phyloP scores from a whole-genome alignment of 345 rosid species.

The Eutrema japonicum region DNA sequence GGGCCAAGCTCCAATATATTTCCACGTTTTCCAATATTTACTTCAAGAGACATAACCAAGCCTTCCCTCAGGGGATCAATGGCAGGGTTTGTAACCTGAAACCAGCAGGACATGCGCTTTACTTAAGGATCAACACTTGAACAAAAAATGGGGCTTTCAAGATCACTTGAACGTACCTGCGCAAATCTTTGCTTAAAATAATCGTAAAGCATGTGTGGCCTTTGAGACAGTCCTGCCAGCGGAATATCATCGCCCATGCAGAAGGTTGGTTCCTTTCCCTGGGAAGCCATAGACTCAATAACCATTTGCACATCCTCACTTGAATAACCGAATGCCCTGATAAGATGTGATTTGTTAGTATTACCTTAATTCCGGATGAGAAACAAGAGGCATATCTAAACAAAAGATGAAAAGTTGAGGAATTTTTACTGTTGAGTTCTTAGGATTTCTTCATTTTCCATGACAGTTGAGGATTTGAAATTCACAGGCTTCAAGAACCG shows the following conservation, averaged over 20 bases:
- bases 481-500: slow-evolving; percentile 71
- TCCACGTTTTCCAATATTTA: slow-evolving; percentile 91
- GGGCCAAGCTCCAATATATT: slow-evolving; percentile 93
- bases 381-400: slow-evolving; percentile 4
- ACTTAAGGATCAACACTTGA: slow-evolving; percentile 11
- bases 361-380: neutral
- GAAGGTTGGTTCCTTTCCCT: slow-evolving; percentile 98
- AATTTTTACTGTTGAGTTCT: slow-evolving; percentile 85
- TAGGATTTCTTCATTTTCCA: slow-evolving; percentile 83
- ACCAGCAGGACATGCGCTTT: slow-evolving; percentile 20
- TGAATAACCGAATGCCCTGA: slow-evolving; percentile 95
- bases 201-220: slow-evolving; percentile 91
- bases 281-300: slow-evolving; percentile 94
- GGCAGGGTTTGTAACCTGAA: slow-evolving; percentile 97
- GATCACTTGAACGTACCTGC: slow-evolving; percentile 58
- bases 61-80: slow-evolving; percentile 99
- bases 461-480: slow-evolving; percentile 62
- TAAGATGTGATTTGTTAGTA: slow-evolving; percentile 9
- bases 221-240: slow-evolving; percentile 82
- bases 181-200: slow-evolving; percentile 99
- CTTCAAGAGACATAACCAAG: slow-evolving; percentile 96
- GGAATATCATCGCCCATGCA: slow-evolving; percentile 99
- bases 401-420: slow-evolving; percentile 17
- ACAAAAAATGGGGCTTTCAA: neutral
- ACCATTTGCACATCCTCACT: slow-evolving; percentile 99